Conservation (phyloP, 169 alveolate species). For the Sarcocystis neurona region DNA sequence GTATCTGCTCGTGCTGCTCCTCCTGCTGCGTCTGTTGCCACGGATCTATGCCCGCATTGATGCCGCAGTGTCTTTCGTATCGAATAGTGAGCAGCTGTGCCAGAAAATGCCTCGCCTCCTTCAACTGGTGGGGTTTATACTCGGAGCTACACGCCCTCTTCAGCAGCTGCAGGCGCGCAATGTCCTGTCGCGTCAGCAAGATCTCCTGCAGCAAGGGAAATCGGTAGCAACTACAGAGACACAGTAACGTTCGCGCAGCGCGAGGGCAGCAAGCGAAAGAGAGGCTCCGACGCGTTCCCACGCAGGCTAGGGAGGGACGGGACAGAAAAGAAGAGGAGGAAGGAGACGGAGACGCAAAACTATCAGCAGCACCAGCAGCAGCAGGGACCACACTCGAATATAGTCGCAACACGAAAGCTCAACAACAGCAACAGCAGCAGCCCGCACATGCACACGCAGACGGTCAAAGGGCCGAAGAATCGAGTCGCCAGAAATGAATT, state of each 20-base stretch:
- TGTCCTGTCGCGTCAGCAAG: slow-evolving; percentile 33
- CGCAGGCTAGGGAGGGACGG: too few species aligned
- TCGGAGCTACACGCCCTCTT: slow-evolving; percentile 34
- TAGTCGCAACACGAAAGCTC: too few species aligned
- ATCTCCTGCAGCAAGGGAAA: neutral
- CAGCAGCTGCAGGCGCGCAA: slow-evolving; percentile 29
- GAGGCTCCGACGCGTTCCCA: too few species aligned
- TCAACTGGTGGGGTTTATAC: slow-evolving; percentile 13
- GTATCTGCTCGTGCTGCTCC: neutral
- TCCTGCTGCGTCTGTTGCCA: neutral
- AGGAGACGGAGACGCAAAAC: too few species aligned
- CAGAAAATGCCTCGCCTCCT: slow-evolving; percentile 13
- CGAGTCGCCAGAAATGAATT: too few species aligned
- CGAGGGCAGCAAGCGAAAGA: neutral
- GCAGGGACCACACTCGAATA: too few species aligned
- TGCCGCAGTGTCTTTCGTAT: slow-evolving; percentile 15
- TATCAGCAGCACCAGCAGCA: too few species aligned
- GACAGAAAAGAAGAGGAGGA: too few species aligned
- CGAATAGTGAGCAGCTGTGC: slow-evolving; percentile 37
- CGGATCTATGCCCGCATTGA: neutral
- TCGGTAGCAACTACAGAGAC: neutral
- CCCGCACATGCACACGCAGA: too few species aligned
- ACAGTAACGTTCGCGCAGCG: neutral
- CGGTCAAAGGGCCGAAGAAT: too few species aligned
- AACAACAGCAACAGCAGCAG: too few species aligned